These are phyloP conservation scores for Globisporangium canariense DNA, from an alignment of 352 stramenopile species.

Conservation along the genomic window DNA sequence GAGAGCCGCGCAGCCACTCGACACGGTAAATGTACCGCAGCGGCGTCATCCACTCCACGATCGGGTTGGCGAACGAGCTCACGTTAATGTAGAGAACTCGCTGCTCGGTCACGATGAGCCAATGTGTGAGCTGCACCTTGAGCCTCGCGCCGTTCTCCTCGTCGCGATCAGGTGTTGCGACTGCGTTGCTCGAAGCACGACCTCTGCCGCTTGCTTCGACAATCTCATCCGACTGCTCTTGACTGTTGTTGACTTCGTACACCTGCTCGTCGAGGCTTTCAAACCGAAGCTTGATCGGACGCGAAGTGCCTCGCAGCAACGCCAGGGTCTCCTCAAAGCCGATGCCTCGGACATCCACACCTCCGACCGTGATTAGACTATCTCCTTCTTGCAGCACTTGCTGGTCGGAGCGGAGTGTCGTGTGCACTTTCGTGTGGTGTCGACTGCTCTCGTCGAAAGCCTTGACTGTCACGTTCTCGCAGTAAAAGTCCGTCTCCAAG, in stretches of 20 bases:
- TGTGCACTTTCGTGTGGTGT: slow-evolving; percentile 58
- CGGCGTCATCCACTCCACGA: slow-evolving; percentile 89
- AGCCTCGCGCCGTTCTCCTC: slow-evolving; percentile 37
- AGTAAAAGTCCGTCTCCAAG: slow-evolving; percentile 89
- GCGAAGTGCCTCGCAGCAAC: slow-evolving; percentile 65
- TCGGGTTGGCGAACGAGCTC: slow-evolving; percentile 61
- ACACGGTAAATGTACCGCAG: slow-evolving; percentile 84
- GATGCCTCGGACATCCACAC: slow-evolving; percentile 79
- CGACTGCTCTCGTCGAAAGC: slow-evolving; percentile 48
- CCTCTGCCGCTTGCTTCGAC: background rate
- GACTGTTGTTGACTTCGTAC: slow-evolving; percentile 22
- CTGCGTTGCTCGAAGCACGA: slow-evolving; percentile 6
- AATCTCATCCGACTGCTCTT: slow-evolving; percentile 13
- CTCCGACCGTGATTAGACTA: slow-evolving; percentile 65
- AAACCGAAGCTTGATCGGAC: slow-evolving; percentile 77
- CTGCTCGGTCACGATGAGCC: slow-evolving; percentile 87
- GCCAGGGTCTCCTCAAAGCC: slow-evolving; percentile 84
- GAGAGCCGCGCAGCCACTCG: slow-evolving; percentile 60
- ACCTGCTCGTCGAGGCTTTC: slow-evolving; percentile 76
- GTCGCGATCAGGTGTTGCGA: slow-evolving; percentile 20
- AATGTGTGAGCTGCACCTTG: slow-evolving; percentile 77
- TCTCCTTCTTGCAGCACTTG: slow-evolving; percentile 78
- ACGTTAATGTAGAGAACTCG: slow-evolving; percentile 86
- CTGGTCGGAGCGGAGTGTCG: slow-evolving; percentile 46
- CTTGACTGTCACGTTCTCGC: slow-evolving; percentile 85